Evolutionary conservation across 2,329 filamentous ascomycete genomes (phyloP).

Genomic region (Aspergillus phoenicis): DNA sequence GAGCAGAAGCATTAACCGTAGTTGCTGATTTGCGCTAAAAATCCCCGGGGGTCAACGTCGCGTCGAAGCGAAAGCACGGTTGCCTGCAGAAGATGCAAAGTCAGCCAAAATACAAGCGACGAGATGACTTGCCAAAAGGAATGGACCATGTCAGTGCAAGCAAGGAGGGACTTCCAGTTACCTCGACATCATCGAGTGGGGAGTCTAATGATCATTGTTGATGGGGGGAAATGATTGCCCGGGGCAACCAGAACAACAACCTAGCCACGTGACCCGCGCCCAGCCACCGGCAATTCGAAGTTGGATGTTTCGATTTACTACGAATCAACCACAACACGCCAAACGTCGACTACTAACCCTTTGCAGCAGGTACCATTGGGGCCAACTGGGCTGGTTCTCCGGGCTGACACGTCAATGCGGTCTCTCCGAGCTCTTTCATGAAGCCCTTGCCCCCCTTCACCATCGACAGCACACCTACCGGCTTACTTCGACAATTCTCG

Average conservation of each 20-base stretch:
- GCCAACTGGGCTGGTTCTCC: slow-evolving; percentile 18
- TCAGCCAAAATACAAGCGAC: background rate
- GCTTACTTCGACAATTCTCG: slow-evolving; percentile 38
- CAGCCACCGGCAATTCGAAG: slow-evolving; percentile 11
- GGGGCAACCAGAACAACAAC: slow-evolving; percentile 4
- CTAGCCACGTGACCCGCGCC: slow-evolving; percentile 7
- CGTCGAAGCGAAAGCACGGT: background rate
- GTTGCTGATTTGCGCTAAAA: slow-evolving; percentile 2
- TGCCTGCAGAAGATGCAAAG: background rate
- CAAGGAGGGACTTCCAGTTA: background rate
- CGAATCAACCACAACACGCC: slow-evolving; percentile 2
- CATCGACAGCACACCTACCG: slow-evolving; percentile 36
- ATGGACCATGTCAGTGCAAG: background rate
- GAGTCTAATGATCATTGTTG: background rate
- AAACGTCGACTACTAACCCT: slow-evolving; percentile 10
- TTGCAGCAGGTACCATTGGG: slow-evolving; percentile 5
- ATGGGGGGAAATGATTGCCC: slow-evolving; percentile 1
- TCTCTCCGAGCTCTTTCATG: slow-evolving; percentile 21
- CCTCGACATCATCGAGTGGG: background rate
- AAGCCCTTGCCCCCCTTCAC: slow-evolving; percentile 43
- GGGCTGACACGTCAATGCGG: slow-evolving; percentile 22
- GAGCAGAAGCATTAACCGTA: background rate
- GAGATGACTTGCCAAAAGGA: background rate
- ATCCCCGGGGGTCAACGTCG: background rate
- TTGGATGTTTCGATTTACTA: slow-evolving; percentile 8